phyloP scores from a whole-genome alignment of 2,329 filamentous ascomycete genomes.

The Arachnomyces sp. region DNA sequence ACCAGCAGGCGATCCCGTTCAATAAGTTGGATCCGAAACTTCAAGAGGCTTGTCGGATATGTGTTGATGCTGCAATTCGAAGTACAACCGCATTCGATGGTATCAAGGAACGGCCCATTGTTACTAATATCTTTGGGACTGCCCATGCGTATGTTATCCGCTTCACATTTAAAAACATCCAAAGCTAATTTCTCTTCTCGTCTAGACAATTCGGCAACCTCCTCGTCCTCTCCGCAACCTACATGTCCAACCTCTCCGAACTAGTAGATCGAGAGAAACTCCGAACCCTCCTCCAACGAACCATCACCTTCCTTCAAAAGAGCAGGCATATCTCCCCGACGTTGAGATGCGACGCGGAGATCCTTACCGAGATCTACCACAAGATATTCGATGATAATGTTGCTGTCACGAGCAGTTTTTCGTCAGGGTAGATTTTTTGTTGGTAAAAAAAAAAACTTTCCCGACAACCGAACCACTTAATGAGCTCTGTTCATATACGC shows the following conservation, averaged over 20 bases:
- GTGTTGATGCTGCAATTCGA: conserved; percentile 67
- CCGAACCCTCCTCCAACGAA: conserved; percentile 58
- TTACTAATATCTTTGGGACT: conserved; percentile 95
- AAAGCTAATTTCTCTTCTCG: conserved; percentile 15
- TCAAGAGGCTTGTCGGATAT: conserved; percentile 50
- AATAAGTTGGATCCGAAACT: conserved; percentile 41
- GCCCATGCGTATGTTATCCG: conserved; percentile 74
- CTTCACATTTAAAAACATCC: neutral
- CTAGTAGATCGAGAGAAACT: conserved; percentile 53
- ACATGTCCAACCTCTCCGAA: conserved; percentile 56
- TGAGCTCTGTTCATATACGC: too few relatives aligned
- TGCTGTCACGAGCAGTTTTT: neutral
- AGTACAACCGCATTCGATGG: conserved; percentile 78
- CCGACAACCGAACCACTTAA: too few relatives aligned
- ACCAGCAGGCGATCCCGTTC: conserved; percentile 14
- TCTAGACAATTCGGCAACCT: conserved; percentile 92
- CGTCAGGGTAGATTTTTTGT: neutral
- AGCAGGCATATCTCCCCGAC: conserved; percentile 68
- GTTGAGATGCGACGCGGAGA: conserved; percentile 64
- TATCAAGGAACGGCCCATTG: conserved; percentile 58
- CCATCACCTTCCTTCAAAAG: conserved; percentile 66
- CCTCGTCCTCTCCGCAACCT: conserved; percentile 78
- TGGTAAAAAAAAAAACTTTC: too few relatives aligned
- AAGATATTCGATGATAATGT: conserved; percentile 35
- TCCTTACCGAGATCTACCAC: conserved; percentile 52